Conservation (phyloP, 75 land plant species). For the Pseudotsuga menziesii region DNA sequence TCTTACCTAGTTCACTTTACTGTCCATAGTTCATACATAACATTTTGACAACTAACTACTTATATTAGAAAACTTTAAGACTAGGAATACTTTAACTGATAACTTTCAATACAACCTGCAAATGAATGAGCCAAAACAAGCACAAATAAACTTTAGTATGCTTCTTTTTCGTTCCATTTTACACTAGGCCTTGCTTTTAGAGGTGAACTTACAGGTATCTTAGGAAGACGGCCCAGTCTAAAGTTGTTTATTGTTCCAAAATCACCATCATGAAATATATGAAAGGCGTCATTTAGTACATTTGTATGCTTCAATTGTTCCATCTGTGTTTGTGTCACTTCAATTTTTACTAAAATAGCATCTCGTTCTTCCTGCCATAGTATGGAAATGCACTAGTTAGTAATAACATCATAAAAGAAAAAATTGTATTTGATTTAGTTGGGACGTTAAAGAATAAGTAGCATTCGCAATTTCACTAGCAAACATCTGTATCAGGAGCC, state of each 20-base stretch:
- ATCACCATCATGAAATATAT: slow-evolving; percentile 90
- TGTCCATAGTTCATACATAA: not conserved
- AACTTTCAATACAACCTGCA: not conserved
- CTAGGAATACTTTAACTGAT: not conserved
- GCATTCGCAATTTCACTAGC: not conserved
- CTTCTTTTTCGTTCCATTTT: not conserved
- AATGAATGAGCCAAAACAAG: not conserved
- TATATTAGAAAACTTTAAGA: slow-evolving; percentile 2
- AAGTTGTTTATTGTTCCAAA: slow-evolving; percentile 99
- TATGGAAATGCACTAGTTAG: slow-evolving; percentile 3
- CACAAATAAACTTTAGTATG: not conserved
- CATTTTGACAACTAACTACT: not conserved
- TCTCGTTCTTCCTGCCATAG: slow-evolving; percentile 83
- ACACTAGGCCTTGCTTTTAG: not conserved
- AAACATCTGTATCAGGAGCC: not conserved
- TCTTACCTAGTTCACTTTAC: not conserved
- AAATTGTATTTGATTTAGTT: not conserved
- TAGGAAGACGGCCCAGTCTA: slow-evolving; percentile 91
- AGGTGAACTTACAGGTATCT: slow-evolving; percentile 55
- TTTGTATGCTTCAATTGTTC: slow-evolving; percentile 84
- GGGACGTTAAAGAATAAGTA: not conserved
- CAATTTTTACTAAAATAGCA: slow-evolving; percentile 88
- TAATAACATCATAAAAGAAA: not conserved
- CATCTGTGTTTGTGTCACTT: slow-evolving; percentile 88
- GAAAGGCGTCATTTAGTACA: slow-evolving; percentile 97